phyloP scores from a whole-genome alignment of 169 alveolate genomes.

The Neospora caninum region DNA sequence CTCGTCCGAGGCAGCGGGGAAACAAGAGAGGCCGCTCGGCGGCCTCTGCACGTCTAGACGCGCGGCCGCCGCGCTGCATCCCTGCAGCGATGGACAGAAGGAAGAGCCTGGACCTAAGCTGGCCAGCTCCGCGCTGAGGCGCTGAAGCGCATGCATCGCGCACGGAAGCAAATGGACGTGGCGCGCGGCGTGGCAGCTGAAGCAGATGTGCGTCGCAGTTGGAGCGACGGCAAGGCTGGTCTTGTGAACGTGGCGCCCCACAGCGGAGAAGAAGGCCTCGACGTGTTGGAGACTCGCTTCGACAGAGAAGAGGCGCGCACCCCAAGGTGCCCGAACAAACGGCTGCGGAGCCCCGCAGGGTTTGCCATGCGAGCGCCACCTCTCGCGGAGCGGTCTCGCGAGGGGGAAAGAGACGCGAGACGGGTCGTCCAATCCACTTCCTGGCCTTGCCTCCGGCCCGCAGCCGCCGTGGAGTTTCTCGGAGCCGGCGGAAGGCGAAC shows the following conservation, averaged over 20 bases:
- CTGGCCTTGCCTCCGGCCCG: too few relatives aligned
- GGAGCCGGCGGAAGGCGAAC: too few relatives aligned
- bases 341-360: background rate
- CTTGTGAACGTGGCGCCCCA: background rate
- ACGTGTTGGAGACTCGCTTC: background rate
- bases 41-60: background rate
- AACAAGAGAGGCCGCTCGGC: too few relatives aligned
- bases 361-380: background rate
- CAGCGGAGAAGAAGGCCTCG: background rate
- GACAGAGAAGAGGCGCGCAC: background rate
- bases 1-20: too few relatives aligned
- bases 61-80: background rate
- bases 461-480: too few relatives aligned
- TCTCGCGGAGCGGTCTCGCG: background rate
- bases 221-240: background rate
- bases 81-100: background rate
- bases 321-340: background rate
- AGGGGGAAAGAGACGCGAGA: background rate
- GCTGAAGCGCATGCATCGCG: conserved; percentile 26
- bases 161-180: conserved; percentile 28
- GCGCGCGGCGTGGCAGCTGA: background rate
- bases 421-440: too few relatives aligned
- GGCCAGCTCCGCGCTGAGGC: background rate
- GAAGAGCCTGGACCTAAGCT: background rate
- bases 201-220: background rate